These are phyloP conservation scores for Tulasnella sp. DNA, from an alignment of 768 basidiomycete genomes.

Conservation along the genomic window DNA sequence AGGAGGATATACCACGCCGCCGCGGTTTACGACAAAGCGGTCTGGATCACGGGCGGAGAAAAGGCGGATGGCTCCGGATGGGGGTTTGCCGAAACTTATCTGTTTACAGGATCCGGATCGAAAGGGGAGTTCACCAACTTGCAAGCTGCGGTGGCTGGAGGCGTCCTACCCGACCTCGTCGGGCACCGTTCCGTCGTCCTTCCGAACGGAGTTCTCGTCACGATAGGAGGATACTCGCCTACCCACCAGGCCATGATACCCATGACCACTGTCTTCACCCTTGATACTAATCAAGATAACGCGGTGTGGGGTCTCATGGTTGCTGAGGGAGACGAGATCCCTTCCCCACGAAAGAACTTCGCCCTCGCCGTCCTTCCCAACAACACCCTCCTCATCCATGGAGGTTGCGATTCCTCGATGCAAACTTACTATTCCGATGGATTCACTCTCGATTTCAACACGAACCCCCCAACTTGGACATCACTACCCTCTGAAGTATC, in stretches of 20 bases:
- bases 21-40: constrained; percentile 34
- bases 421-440: constrained; percentile 52
- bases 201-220: constrained; percentile 52
- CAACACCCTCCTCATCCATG: constrained; percentile 59
- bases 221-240: constrained; percentile 56
- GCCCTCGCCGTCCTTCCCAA: constrained; percentile 38
- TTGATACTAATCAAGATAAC: constrained; percentile 43
- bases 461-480: constrained; percentile 49
- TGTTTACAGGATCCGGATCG: constrained; percentile 34
- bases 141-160: constrained; percentile 39
- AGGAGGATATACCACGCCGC: constrained; percentile 67
- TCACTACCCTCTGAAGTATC: constrained; percentile 35
- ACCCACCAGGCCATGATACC: constrained; percentile 34
- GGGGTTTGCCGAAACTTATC: constrained; percentile 51
- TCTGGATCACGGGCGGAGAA: constrained; percentile 71
- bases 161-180: constrained; percentile 43
- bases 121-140: constrained; percentile 43
- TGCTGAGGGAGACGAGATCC: constrained; percentile 36
- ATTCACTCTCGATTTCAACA: constrained; percentile 51
- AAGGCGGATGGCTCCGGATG: constrained; percentile 65
- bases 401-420: constrained; percentile 49
- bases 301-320: constrained; percentile 39
- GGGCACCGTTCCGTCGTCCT: constrained; percentile 67
- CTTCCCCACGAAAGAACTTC: constrained; percentile 47
- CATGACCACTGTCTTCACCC: constrained; percentile 47